Conservation (phyloP, 1,284 basidiomycete genomes). For the Malassezia equina region DNA sequence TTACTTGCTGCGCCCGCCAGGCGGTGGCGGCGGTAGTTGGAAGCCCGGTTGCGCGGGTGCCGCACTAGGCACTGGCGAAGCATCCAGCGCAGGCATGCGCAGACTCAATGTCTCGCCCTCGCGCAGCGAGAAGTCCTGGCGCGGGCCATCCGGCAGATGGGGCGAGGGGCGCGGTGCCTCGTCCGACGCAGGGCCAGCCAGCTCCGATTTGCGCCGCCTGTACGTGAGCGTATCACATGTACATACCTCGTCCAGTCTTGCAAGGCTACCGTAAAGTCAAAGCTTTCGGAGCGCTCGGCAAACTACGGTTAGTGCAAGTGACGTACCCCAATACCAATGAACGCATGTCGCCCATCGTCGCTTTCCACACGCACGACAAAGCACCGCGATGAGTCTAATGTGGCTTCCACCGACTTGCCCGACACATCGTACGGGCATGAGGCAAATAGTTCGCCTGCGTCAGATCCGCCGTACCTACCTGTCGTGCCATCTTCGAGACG, state of each 20-base stretch:
- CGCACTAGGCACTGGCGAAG: not conserved
- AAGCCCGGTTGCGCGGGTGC: constrained; percentile 4
- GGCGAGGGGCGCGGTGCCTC: constrained; percentile 31
- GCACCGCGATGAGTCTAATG: constrained; percentile 89
- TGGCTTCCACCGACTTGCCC: constrained; percentile 76
- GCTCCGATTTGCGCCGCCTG: constrained; percentile 34
- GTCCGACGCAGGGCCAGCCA: constrained; percentile 6
- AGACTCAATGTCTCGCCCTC: constrained; percentile 82
- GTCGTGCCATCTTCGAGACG: constrained; percentile 35
- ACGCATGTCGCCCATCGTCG: constrained; percentile 31
- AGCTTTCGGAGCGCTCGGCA: constrained; percentile 38
- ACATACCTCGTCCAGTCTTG: constrained; percentile 85
- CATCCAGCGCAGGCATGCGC: constrained; percentile 23
- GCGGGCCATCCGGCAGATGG: constrained; percentile 56
- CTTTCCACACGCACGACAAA: constrained; percentile 76
- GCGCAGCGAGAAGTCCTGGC: constrained; percentile 88
- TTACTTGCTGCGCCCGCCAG: not conserved
- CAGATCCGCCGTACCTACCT: constrained; percentile 19
- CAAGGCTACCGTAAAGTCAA: constrained; percentile 56
- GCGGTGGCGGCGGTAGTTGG: constrained; percentile 15
- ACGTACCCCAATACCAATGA: constrained; percentile 45
- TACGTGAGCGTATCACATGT: not conserved
- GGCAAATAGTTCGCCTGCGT: constrained; percentile 64
- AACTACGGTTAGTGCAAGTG: constrained; percentile 21
- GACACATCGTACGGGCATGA: constrained; percentile 73